phyloP scores from a whole-genome alignment of 2,329 filamentous ascomycete species.

The Pyrenochaeta sp. region DNA sequence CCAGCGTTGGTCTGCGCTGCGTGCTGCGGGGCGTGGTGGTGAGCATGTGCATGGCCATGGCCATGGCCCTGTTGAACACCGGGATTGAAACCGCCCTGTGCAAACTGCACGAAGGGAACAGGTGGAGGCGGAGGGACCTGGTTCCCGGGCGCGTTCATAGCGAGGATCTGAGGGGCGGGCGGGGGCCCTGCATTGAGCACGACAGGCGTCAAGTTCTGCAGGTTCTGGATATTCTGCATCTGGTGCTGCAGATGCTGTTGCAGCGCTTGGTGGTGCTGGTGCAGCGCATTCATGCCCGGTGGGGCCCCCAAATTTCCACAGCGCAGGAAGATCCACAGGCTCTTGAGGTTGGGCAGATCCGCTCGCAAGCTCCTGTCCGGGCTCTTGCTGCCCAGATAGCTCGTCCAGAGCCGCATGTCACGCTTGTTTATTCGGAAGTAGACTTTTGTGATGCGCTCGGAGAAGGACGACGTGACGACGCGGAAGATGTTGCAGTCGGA shows the following conservation, averaged over 20 bases:
- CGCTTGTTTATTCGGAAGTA: conserved; percentile 47
- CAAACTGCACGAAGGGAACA: conserved; percentile 32
- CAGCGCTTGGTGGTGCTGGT: conserved; percentile 34
- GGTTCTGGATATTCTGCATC: no score
- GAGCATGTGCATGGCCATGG: conserved; percentile 7
- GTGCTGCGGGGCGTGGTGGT: conserved; percentile 20
- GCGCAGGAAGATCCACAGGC: conserved; percentile 44
- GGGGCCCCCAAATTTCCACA: conserved; percentile 31
- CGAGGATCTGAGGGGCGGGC: conserved; percentile 7
- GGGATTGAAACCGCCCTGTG: conserved; percentile 12
- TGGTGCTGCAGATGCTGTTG: conserved; percentile 35
- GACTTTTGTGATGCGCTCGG: conserved; percentile 36
- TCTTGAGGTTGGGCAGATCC: conserved; percentile 47
- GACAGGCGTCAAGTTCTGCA: conserved; percentile 27
- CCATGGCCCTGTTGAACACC: conserved; percentile 4
- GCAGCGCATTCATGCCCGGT: conserved; percentile 31
- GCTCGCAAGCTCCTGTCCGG: conserved; percentile 36
- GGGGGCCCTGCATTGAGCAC: conserved; percentile 16
- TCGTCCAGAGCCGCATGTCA: conserved; percentile 47
- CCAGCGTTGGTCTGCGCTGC: conserved; percentile 4
- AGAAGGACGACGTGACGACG: conserved; percentile 39
- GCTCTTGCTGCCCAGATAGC: conserved; percentile 43
- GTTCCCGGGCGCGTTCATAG: conserved; percentile 2
- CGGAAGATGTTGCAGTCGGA: conserved; percentile 51
- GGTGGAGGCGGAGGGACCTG: conserved; percentile 22